phyloP scores from a whole-genome alignment of 208 protist species.

The Crithidia fasciculata region DNA sequence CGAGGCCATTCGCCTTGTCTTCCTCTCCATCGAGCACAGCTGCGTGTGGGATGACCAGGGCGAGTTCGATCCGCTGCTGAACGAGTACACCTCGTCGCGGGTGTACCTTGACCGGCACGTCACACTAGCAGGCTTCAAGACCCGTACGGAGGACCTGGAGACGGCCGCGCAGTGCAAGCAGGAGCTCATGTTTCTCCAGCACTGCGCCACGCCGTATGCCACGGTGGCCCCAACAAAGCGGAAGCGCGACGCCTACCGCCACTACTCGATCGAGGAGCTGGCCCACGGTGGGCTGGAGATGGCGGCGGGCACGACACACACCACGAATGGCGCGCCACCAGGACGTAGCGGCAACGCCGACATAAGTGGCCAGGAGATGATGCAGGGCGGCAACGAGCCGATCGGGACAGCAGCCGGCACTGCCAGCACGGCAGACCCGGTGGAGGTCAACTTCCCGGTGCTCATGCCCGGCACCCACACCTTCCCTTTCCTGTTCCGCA shows the following conservation, averaged over 20 bases:
- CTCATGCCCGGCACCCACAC: constrained; percentile 55
- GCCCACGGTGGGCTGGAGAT: constrained; percentile 21
- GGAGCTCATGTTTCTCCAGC: constrained; percentile 54
- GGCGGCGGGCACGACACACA: constrained; percentile 19
- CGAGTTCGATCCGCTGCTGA: constrained; percentile 61
- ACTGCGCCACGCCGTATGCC: constrained; percentile 58
- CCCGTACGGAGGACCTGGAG: constrained; percentile 47
- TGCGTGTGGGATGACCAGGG: constrained; percentile 64
- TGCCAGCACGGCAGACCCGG: not conserved
- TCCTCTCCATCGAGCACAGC: constrained; percentile 50
- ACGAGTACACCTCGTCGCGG: constrained; percentile 58
- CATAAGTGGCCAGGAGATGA: not conserved
- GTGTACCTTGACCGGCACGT: constrained; percentile 64
- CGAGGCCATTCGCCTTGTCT: constrained; percentile 44
- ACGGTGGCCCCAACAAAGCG: constrained; percentile 42
- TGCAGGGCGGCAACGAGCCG: constrained; percentile 22
- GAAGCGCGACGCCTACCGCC: constrained; percentile 29
- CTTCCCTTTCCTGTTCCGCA: constrained; percentile 64
- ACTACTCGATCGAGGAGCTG: constrained; percentile 30
- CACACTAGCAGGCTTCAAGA: constrained; percentile 50
- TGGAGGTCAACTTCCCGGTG: constrained; percentile 31
- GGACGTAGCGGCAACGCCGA: not conserved
- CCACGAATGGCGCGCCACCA: constrained; percentile 5
- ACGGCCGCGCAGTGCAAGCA: constrained; percentile 46
- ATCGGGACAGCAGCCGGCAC: not conserved